Evolutionary conservation across 78 protist species (phyloP).

Genomic region (Trichosphaerium sp.): DNA sequence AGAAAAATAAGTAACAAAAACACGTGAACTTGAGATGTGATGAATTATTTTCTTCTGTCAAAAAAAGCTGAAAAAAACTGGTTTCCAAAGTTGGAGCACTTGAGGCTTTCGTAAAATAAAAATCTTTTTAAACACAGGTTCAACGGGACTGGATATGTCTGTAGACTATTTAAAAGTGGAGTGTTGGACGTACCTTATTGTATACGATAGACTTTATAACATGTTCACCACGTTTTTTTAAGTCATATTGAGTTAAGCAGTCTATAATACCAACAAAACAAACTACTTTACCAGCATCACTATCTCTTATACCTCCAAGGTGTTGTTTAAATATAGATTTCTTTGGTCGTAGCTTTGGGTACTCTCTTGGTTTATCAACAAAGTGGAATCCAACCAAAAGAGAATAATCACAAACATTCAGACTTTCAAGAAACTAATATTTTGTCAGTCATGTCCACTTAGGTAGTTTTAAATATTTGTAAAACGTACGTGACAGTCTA

Average conservation of each 20-base stretch:
- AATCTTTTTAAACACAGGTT: too few relatives aligned
- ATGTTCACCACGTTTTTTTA: constrained; percentile 44
- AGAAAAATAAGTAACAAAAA: too few relatives aligned
- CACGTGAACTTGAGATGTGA: too few relatives aligned
- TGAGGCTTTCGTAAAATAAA: too few relatives aligned
- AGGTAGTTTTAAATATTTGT: too few relatives aligned
- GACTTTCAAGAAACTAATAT: constrained; percentile 28
- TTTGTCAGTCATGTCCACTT: too few relatives aligned
- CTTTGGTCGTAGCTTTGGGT: constrained; percentile 5
- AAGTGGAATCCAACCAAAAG: constrained; percentile 35
- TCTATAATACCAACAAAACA: constrained; percentile 40
- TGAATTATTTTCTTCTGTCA: too few relatives aligned
- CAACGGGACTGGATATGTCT: too few relatives aligned
- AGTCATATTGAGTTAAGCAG: constrained; percentile 36
- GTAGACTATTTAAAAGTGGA: too few relatives aligned
- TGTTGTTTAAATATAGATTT: background rate
- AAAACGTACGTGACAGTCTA: too few relatives aligned
- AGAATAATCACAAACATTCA: constrained; percentile 37
- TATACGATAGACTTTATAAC: constrained; percentile 37
- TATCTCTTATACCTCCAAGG: background rate
- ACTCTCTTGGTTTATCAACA: constrained; percentile 1
- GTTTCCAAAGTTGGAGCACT: too few relatives aligned
- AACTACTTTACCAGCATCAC: background rate
- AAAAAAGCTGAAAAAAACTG: too few relatives aligned
- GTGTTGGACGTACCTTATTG: constrained; percentile 29